Conservation (phyloP, 2,329 filamentous ascomycete species). For the Arthrobotrys entomopaga region DNA sequence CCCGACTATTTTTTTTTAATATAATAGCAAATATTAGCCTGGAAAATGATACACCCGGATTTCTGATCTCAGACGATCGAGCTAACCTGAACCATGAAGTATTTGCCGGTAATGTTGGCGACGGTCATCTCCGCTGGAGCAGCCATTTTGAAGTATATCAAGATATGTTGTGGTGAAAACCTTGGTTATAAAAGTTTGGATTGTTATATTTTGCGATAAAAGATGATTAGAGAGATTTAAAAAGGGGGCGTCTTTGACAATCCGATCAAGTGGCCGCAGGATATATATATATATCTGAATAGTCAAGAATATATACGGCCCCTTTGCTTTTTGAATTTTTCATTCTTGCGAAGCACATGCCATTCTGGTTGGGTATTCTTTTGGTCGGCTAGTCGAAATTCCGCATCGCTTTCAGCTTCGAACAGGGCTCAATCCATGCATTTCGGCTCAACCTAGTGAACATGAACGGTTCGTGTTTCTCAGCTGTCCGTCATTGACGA, state of each 20-base stretch:
- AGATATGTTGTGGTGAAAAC: conserved; percentile 52
- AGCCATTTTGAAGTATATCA: conserved; percentile 69
- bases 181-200: conserved; percentile 9
- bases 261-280: not conserved
- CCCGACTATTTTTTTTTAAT: no score
- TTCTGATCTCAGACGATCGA: not conserved
- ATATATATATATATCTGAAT: conserved; percentile 25
- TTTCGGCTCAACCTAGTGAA: conserved; percentile 6
- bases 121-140: conserved; percentile 74
- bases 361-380: conserved; percentile 19
- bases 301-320: conserved; percentile 1
- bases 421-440: conserved; percentile 13
- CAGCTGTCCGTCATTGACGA: conserved; percentile 18
- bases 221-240: not conserved
- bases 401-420: conserved; percentile 33
- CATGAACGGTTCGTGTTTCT: no score
- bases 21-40: no score
- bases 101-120: conserved; percentile 75
- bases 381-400: conserved; percentile 41
- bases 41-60: no score
- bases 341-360: conserved; percentile 40
- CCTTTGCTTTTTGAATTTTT: conserved; percentile 10
- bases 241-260: not conserved
- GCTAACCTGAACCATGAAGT: conserved; percentile 70
- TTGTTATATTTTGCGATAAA: not conserved